phyloP scores from a whole-genome alignment of 768 basidiomycete species.

The Termitomyces sp. region DNA sequence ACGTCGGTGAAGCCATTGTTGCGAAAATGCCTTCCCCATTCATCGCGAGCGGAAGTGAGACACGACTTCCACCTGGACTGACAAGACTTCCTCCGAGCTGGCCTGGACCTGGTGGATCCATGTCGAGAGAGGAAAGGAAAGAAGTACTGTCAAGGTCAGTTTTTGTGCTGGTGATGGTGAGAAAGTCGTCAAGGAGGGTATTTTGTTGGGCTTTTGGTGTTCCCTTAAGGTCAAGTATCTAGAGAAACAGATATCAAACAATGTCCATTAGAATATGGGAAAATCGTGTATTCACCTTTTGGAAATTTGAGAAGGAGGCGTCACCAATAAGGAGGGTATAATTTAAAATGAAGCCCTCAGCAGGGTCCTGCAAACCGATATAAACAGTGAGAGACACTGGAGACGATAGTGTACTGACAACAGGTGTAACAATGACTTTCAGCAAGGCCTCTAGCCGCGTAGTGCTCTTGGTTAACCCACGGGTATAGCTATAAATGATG shows the following conservation, averaged over 20 bases:
- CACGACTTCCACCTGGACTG: conserved; percentile 64
- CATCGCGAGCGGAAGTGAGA: conserved; percentile 43
- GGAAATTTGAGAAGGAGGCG: conserved; percentile 95
- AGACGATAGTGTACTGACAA: conserved; percentile 43
- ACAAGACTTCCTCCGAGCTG: conserved; percentile 49
- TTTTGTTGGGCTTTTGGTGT: conserved; percentile 85
- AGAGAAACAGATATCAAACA: neutral
- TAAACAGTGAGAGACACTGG: neutral
- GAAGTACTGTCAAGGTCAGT: conserved; percentile 85
- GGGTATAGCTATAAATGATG: conserved; percentile 59
- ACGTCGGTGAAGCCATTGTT: conserved; percentile 57
- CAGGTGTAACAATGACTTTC: conserved; percentile 93
- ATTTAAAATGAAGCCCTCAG: conserved; percentile 93
- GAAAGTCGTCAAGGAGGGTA: conserved; percentile 85
- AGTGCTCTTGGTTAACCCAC: conserved; percentile 77
- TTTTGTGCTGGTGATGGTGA: conserved; percentile 90
- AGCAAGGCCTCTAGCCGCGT: conserved; percentile 85
- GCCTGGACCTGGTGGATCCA: conserved; percentile 73
- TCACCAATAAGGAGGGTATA: conserved; percentile 94
- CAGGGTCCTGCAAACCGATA: conserved; percentile 59
- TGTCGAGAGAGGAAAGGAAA: conserved; percentile 91
- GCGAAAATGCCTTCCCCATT: conserved; percentile 57
- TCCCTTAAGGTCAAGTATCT: conserved; percentile 96
- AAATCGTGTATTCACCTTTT: conserved; percentile 65
- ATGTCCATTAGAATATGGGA: neutral